phyloP scores from a whole-genome alignment of 805 yeast genomes.

The Lipomyces yamadae region DNA sequence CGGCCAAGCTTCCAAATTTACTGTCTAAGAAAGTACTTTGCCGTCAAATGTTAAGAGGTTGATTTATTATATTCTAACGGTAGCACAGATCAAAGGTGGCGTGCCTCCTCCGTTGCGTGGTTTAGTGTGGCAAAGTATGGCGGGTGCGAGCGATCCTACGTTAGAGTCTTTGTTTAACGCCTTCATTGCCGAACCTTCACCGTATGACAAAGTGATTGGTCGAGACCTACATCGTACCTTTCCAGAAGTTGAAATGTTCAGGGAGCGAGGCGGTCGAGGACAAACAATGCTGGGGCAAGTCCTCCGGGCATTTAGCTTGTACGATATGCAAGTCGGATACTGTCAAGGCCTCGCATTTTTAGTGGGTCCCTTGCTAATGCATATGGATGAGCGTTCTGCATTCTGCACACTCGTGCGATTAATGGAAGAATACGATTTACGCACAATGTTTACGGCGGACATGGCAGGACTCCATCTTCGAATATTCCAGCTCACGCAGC shows the following conservation, averaged over 20 bases:
- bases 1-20: slow-evolving; percentile 42
- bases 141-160: slow-evolving; percentile 42
- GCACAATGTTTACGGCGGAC: slow-evolving; percentile 59
- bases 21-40: slow-evolving; percentile 42
- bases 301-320: slow-evolving; percentile 65
- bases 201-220: slow-evolving; percentile 53
- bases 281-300: slow-evolving; percentile 57
- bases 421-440: slow-evolving; percentile 63
- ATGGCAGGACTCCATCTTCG: slow-evolving; percentile 60
- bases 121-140: slow-evolving; percentile 46
- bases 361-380: slow-evolving; percentile 61
- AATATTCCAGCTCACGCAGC: slow-evolving; percentile 55
- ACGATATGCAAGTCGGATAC: slow-evolving; percentile 68
- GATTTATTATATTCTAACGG: neutral
- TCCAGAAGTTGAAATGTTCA: slow-evolving; percentile 58
- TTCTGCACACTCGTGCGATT: slow-evolving; percentile 58
- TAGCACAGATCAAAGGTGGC: slow-evolving; percentile 39
- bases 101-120: slow-evolving; percentile 48
- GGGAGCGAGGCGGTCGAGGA: slow-evolving; percentile 50
- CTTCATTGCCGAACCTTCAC: slow-evolving; percentile 51
- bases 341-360: slow-evolving; percentile 70
- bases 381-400: slow-evolving; percentile 51
- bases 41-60: neutral
- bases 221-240: slow-evolving; percentile 67
- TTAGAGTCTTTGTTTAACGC: slow-evolving; percentile 48